phyloP scores from a whole-genome alignment of 768 basidiomycete genomes.

The Dioszegia crocea region DNA sequence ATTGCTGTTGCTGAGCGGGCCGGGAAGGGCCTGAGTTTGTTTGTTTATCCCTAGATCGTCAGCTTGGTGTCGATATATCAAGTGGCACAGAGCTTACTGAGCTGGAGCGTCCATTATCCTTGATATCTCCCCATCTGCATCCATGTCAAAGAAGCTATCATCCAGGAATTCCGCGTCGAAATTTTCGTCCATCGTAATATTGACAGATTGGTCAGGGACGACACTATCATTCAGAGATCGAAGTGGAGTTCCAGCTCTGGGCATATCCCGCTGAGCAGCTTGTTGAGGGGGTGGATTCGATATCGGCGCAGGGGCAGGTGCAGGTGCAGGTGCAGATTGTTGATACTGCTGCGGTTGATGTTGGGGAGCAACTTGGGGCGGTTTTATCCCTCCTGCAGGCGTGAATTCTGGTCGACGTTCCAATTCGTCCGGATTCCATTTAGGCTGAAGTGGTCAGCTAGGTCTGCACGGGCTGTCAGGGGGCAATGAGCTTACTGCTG shows the following conservation, averaged over 20 bases:
- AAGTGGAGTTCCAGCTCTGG: conserved; percentile 24
- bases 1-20: conserved; percentile 6
- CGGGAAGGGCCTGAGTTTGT: background rate
- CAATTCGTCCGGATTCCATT: conserved; percentile 37
- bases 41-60: background rate
- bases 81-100: conserved; percentile 6
- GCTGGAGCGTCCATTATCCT: background rate
- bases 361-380: no score
- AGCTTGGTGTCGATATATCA: background rate
- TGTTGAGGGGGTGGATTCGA: background rate
- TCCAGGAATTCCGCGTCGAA: conserved; percentile 39
- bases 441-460: conserved; percentile 23
- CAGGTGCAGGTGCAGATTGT: conserved; percentile 2
- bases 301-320: conserved; percentile 4
- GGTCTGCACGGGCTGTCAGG: no score
- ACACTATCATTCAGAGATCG: conserved; percentile 21
- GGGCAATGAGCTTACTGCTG: conserved; percentile 71
- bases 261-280: background rate
- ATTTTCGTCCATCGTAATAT: conserved; percentile 29
- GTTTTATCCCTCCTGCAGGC: conserved; percentile 14
- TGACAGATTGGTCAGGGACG: background rate
- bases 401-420: conserved; percentile 46
- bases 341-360: no score
- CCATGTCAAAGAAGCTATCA: conserved; percentile 5
- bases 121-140: background rate